Base-by-base conservation (phyloP, 2,329 filamentous ascomycete genomes). In the Beauveria brongniartii region DNA sequence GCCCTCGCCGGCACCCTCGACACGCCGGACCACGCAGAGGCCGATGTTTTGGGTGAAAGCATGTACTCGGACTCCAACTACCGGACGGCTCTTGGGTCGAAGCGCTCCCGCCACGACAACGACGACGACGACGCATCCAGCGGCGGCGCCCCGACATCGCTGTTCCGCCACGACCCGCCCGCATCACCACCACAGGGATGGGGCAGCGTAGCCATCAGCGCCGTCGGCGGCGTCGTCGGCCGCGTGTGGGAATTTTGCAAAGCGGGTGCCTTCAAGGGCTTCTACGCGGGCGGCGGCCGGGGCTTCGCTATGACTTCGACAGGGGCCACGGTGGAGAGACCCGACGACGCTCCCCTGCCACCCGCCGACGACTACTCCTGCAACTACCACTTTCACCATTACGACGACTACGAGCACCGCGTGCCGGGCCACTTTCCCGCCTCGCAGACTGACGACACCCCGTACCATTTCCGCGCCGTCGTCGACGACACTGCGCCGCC, bases 181-280 rank as follows among this genome's bases (percentile, higher is more conserved):
- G 64, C 65, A 8, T 64, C 65, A 1, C 72, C 67, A 3, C 66
- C 67, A 0, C 72, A 73, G 16, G 75, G 79, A 43, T 88, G 85
- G 86, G 80, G 82, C 34, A 76, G 77, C 20, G 73, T 83, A 54
- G 82, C 88, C 5, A 76, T 90, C 37, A 82, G 76, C 46, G 80
- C 88, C 0, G 80, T 90, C 8, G 51, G 51, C 51, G 51, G 51
- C 24, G 47, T 50, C 18, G 41, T 89, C 1, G 89, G 90, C 20
- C 93, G 88, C 68, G 85, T 96, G 0, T 92, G 91, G 82, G 84
- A 92, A 66, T 94, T 96, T 68, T 96, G 92, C 76, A 90, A 79
- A 71, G 76, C 78, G 0, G 84, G 82, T 9, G 84, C 89, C 0
- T 95, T 97, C 69, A 82, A 83, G 59, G 92, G 92, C 0, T 97